These are phyloP conservation scores for Dioscorea zingiberensis DNA, from an alignment of 106 monocot species.

Conservation along the genomic window DNA sequence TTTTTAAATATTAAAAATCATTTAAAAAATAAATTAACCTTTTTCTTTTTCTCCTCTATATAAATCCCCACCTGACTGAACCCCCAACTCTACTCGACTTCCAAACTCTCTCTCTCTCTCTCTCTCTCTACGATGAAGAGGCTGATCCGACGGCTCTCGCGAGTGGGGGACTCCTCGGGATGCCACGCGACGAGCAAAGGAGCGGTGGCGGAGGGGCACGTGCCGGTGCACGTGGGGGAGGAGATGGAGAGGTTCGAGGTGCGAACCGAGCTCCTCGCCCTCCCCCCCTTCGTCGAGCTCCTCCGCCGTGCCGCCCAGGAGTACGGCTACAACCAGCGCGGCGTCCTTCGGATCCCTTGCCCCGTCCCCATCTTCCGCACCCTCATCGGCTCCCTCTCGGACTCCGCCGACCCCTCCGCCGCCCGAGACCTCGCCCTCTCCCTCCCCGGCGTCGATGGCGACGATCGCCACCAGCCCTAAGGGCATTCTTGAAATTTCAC, in stretches of 20 bases:
- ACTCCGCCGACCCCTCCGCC: not conserved
- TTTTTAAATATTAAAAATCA: too few relatives aligned
- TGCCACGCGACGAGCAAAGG: not conserved
- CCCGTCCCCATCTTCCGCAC: constrained; percentile 16
- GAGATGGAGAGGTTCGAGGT: constrained; percentile 31
- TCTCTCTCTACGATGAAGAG: constrained; percentile 24
- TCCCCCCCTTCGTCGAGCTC: constrained; percentile 28
- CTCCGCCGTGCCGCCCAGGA: constrained; percentile 32
- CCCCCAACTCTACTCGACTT: not conserved
- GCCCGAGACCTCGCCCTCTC: not conserved
- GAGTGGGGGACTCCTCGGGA: constrained; percentile 21
- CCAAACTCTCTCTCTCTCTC: not conserved
- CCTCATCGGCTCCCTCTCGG: not conserved
- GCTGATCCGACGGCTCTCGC: constrained; percentile 25
- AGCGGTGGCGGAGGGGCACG: constrained; percentile 28
- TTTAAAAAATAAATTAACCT: not conserved
- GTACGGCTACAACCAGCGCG: constrained; percentile 42
- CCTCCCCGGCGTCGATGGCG: too few relatives aligned
- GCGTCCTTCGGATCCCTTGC: constrained; percentile 37
- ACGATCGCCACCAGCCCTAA: too few relatives aligned
- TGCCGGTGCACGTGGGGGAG: constrained; percentile 33
- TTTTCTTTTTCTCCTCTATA: not conserved
- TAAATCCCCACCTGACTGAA: not conserved
- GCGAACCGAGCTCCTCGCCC: constrained; percentile 19
- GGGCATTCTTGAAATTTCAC: too few relatives aligned